Base-by-base conservation (phyloP, 2,329 filamentous ascomycete species). In the Chrysosporium queenslandicum region DNA sequence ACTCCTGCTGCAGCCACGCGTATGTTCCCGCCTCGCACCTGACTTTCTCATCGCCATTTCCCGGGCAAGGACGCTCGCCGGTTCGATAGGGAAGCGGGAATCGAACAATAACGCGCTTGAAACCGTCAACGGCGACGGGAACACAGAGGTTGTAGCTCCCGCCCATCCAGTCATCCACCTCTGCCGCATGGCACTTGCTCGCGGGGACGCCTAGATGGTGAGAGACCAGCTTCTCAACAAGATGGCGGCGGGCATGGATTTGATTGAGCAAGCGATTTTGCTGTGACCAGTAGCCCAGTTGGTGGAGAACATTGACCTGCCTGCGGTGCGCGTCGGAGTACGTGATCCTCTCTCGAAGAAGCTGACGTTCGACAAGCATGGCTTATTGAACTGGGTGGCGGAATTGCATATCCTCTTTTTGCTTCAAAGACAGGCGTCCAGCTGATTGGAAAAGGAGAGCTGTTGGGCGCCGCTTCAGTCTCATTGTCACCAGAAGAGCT, bases 141-240 rank as follows among this genome's bases (percentile, higher is more conserved):
- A 69, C 58, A 50, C 64, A 69, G 42, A 66, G 58, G 53, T 70
- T 71, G 55, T 68, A 70, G 52, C 59, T 63, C 11, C 67, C 67
- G 36, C 59, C 50, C 37, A 63, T 59, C 66, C 56, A 58, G 16
- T 47, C 16, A 14, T 52, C 29, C 5, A 29, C 29, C 12, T 47
- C 55, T 11, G 46, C 50, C n/a, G 49, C 37, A 21, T 50, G 43
- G 47, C 53, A 56, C 8, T 25, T 14, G 18, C 40, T 20, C 18
- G 55, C 20, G 25, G 18, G 16, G 6, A 56, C n/a, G 8, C 45
- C 45, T 9, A 58, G 48, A 50, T 56, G 54, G 32, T 50, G 55
- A 18, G 55, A 46, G 46, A 49, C 45, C 23, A 51, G 32, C 40
- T 11, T 45, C n/a, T 50, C 21, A 6, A 54, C 47, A 34, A 42